These are phyloP conservation scores for Pestalotiopsis sp. DNA, from an alignment of 2,329 filamentous ascomycete species.

Conservation along the genomic window DNA sequence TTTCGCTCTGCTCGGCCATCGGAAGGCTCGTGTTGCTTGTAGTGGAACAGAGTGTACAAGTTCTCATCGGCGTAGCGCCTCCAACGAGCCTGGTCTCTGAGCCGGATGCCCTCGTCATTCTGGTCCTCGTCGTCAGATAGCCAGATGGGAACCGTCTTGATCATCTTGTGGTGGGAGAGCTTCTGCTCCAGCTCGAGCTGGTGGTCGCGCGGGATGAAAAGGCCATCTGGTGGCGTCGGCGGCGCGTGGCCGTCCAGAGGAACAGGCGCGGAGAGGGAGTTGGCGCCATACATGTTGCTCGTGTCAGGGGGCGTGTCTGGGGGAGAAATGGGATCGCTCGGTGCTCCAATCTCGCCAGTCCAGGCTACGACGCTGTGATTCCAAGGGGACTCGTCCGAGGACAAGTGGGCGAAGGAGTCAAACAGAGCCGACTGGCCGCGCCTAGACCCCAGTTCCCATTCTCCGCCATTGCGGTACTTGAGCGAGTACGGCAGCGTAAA, in stretches of 20 bases:
- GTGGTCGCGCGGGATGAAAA: constrained; percentile 72
- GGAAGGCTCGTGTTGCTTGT: constrained; percentile 90
- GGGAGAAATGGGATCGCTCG: constrained; percentile 46
- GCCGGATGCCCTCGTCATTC: constrained; percentile 65
- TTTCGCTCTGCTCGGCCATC: constrained; percentile 81
- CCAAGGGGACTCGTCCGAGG: constrained; percentile 83
- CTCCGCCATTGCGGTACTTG: constrained; percentile 58
- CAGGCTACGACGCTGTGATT: constrained; percentile 91
- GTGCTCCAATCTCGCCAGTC: constrained; percentile 81
- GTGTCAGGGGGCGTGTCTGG: constrained; percentile 51
- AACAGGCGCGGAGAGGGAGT: constrained; percentile 78
- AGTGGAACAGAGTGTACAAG: constrained; percentile 91
- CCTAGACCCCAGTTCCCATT: constrained; percentile 74
- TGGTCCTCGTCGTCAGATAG: constrained; percentile 76
- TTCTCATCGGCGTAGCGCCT: constrained; percentile 88
- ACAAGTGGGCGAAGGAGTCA: constrained; percentile 86
- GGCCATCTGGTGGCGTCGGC: constrained; percentile 66
- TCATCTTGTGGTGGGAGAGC: constrained; percentile 71
- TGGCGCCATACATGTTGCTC: constrained; percentile 59
- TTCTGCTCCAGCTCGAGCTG: constrained; percentile 74
- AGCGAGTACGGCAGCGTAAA: constrained; percentile 65
- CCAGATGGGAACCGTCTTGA: constrained; percentile 87
- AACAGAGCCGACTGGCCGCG: constrained; percentile 90
- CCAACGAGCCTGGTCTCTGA: constrained; percentile 87
- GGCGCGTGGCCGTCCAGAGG: constrained; percentile 67